Evolutionary conservation across 805 yeast species (phyloP).

Genomic region (Ogataea polymorpha): DNA sequence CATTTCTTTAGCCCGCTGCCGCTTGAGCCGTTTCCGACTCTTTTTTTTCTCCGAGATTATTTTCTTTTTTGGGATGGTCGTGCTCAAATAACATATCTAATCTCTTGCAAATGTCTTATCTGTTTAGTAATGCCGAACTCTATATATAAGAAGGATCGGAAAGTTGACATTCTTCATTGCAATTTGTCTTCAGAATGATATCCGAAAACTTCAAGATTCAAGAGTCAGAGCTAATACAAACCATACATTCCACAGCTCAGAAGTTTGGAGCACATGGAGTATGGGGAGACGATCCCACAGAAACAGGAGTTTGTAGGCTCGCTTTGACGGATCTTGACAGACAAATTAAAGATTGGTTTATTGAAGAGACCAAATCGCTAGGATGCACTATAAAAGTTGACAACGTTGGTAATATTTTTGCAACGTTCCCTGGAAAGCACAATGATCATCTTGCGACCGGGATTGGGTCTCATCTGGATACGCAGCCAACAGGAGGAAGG

Average conservation of each 20-base stretch:
- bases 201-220: constrained; percentile 22
- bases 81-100: too few relatives aligned
- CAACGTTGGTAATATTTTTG: constrained; percentile 67
- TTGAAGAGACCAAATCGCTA: constrained; percentile 44
- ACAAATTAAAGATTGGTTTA: constrained; percentile 64
- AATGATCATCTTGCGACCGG: constrained; percentile 42
- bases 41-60: too few relatives aligned
- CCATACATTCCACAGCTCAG: constrained; percentile 59
- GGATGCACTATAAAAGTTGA: constrained; percentile 63
- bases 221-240: constrained; percentile 46
- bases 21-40: too few relatives aligned
- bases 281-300: constrained; percentile 55
- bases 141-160: too few relatives aligned
- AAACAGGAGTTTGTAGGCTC: constrained; percentile 67
- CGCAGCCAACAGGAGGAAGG: constrained; percentile 77
- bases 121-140: too few relatives aligned
- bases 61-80: too few relatives aligned
- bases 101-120: too few relatives aligned
- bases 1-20: too few relatives aligned
- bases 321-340: constrained; percentile 64
- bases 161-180: too few relatives aligned
- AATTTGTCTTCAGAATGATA: background rate
- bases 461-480: constrained; percentile 72
- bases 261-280: constrained; percentile 53
- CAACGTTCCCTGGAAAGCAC: constrained; percentile 54